Evolutionary conservation across 1,139 yeast genomes (phyloP), one percentile per base, ranked within the genome.

Genomic region (Suhomyces yuchorum): DNA sequence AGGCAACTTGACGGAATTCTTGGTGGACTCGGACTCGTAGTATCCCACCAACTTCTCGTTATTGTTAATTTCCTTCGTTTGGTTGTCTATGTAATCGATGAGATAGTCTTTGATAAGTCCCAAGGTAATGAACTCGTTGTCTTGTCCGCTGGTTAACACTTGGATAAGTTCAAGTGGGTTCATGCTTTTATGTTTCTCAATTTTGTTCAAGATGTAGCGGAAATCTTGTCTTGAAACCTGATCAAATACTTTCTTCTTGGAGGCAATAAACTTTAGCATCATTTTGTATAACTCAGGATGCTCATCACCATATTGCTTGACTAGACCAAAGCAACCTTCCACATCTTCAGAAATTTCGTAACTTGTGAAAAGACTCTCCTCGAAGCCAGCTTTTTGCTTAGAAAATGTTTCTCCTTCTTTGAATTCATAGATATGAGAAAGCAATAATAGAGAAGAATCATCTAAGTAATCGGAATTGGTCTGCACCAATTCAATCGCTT

Each of bases 81-180:
- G 88, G 4, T 70, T 66, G 43, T 80, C 78, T 43, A 92, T 77
- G 53, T 81, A 78, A 15, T 82, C 83, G 11, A 87, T 71, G 38
- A 95, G 69, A 52, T 85, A 84, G 23, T 84, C 84, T 60, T 86
- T 85, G 32, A 93, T 77, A 15, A 87, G 66, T 0, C 96, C 96
- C 39, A 90, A 77, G 0, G 89, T 84, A 0, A 92, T 82, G 37
- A 80, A 84, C 7, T 82, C 83, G 43, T 82, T 82, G 22, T 60
- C 61, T 3, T 76, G 66, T 18, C 50, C 53, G 23, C 50, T 43
- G 39, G 92, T 78, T 42, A 93, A 66, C 1, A 85, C 79, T 52
- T 87, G 86, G 12, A 93, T 72, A 1, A 93, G 73, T 56, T 92
- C 97, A 30, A 90, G 65, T 0, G 96, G 90, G 1, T 95, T 77